Base-by-base conservation (phyloP, 176 grass and related monocot species). In the Eremochloa ophiuroides region DNA sequence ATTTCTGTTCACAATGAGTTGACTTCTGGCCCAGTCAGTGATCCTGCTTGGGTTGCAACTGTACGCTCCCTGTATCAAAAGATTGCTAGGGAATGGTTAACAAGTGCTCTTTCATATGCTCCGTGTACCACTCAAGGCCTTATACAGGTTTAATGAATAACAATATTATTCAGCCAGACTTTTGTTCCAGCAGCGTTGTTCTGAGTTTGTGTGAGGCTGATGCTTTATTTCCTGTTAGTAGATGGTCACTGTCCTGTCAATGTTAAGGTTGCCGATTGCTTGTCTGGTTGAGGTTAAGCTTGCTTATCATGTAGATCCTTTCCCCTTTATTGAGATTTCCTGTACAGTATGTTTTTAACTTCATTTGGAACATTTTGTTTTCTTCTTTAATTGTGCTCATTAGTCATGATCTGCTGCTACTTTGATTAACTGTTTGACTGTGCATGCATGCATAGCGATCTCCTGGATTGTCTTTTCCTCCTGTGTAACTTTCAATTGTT, bases 11-110 rank as follows among this genome's bases (percentile, higher is more conserved):
- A 98, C 82, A 94, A 93, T 76, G 96, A 98, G 58, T 89, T 98
- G 82, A 91, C 90, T 79, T 93, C 90, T 87, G 88, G 88, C 71
- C 96, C 94, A 68, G 96, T 98, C 79, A 94, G 94, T 16, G 96
- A 98, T 88, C 96, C 96, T 93, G 96, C 93, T 78, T 98, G 93
- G 96, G 84, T 98, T 79, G 96, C 96, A 47, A 98, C 90, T 82
- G 76, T 98, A 16, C 93, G 96, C 40, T 91, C 88, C 56, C 86
- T 98, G 10, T 98, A 98, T 93, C 96, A 98, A 77, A 98, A 93
- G 86, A 95, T 91, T 85, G 84, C 96, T 50, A 91, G 96, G 70
- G 96, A 95, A 74, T 98, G 96, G 96, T 95, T 91, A 69, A 98
- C 93, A 80, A 98, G 89, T 85, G 96, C 96, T 66, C 96, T 98